Evolutionary conservation across 2,329 filamentous ascomycete genomes (phyloP).

Genomic region (Cordyceps pruinosa): DNA sequence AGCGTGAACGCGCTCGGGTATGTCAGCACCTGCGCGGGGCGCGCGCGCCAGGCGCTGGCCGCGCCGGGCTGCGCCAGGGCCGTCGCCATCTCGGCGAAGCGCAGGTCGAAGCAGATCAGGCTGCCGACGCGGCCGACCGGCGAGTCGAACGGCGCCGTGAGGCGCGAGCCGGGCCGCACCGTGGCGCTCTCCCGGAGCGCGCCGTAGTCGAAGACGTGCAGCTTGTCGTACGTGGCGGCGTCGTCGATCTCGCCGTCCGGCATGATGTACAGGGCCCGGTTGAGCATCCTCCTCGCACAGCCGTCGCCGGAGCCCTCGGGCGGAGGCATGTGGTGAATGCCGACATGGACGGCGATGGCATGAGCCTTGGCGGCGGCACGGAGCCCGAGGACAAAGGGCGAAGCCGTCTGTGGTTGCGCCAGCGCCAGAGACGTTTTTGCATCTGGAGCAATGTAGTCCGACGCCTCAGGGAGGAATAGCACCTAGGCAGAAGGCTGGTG

Average conservation of each 20-base stretch:
- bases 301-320: slow-evolving; percentile 14
- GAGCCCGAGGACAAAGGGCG: slow-evolving; percentile 71
- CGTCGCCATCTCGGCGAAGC: slow-evolving; percentile 71
- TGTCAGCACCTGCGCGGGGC: slow-evolving; percentile 64
- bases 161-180: slow-evolving; percentile 59
- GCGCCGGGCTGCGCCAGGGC: slow-evolving; percentile 46
- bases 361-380: slow-evolving; percentile 58
- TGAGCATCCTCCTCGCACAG: slow-evolving; percentile 33
- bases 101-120: slow-evolving; percentile 85
- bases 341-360: slow-evolving; percentile 70
- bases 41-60: slow-evolving; percentile 23
- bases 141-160: slow-evolving; percentile 66
- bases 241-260: slow-evolving; percentile 36
- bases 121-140: slow-evolving; percentile 68
- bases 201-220: slow-evolving; percentile 78
- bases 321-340: slow-evolving; percentile 66
- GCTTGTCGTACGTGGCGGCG: slow-evolving; percentile 64
- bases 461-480: slow-evolving; percentile 87
- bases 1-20: slow-evolving; percentile 91
- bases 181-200: slow-evolving; percentile 44
- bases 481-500: slow-evolving; percentile 38
- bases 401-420: slow-evolving; percentile 57
- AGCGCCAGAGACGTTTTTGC: slow-evolving; percentile 63
- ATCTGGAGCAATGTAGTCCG: slow-evolving; percentile 74
- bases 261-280: slow-evolving; percentile 47